Conservation (phyloP, 345 rosid genomes). For the Pseudoturritis turrita region DNA sequence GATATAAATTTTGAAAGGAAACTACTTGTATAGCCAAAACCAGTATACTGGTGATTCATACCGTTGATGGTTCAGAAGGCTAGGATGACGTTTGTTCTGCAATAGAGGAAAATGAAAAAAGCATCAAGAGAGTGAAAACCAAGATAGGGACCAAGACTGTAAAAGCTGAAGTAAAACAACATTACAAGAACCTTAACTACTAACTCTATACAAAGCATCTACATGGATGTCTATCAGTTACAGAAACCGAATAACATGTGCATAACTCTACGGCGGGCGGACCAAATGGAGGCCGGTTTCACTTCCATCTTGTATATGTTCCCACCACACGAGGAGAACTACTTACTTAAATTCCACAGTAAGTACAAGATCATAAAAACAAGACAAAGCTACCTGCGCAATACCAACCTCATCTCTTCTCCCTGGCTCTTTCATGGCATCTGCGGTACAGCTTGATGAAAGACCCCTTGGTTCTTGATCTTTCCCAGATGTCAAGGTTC, state of each 20-base stretch:
- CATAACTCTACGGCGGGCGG: background rate
- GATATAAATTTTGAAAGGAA: background rate
- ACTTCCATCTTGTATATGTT: background rate
- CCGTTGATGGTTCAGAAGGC: slow-evolving; percentile 9
- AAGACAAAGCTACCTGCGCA: slow-evolving; percentile 2
- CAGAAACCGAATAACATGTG: background rate
- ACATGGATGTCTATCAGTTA: background rate
- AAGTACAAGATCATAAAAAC: background rate
- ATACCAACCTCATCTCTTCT: background rate
- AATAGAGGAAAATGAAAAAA: slow-evolving; percentile 1
- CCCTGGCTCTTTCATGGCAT: slow-evolving; percentile 1
- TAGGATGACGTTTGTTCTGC: slow-evolving; percentile 13
- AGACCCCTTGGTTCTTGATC: background rate
- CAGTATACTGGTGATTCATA: background rate
- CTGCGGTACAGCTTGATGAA: background rate
- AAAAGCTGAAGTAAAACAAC: background rate
- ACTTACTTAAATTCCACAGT: background rate
- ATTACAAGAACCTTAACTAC: background rate
- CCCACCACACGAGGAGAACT: background rate
- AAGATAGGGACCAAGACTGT: background rate
- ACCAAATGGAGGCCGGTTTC: background rate
- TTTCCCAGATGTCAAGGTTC: background rate
- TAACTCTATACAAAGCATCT: background rate
- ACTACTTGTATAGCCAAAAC: background rate
- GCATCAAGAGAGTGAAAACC: background rate